Evolutionary conservation across 352 stramenopile species (phyloP).

Genomic region (Globisporangium rhizosaccharum): DNA sequence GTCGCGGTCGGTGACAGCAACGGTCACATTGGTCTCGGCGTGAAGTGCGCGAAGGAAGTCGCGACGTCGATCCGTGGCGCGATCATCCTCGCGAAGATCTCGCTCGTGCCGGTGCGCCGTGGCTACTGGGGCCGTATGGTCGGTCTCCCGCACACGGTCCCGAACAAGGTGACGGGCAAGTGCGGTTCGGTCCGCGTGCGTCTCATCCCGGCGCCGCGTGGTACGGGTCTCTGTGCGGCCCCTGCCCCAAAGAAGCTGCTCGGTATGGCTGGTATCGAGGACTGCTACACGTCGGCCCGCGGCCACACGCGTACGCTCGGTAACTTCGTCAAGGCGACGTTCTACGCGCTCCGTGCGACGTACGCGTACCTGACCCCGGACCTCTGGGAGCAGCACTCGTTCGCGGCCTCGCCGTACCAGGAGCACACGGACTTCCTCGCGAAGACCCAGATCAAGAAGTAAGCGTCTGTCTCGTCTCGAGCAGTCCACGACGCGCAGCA

Average conservation of each 20-base stretch:
- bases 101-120: slow-evolving; percentile 96
- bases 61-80: slow-evolving; percentile 98
- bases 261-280: slow-evolving; percentile 98
- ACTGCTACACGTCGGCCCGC: slow-evolving; percentile 95
- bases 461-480: slow-evolving; percentile 25
- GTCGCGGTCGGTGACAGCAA: slow-evolving; percentile 98
- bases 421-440: slow-evolving; percentile 99
- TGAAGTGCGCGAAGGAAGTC: slow-evolving; percentile 99
- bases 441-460: slow-evolving; percentile 93
- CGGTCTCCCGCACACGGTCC: slow-evolving; percentile 95
- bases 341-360: slow-evolving; percentile 96
- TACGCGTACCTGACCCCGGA: slow-evolving; percentile 99
- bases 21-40: slow-evolving; percentile 98
- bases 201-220: slow-evolving; percentile 98
- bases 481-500: background rate
- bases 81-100: slow-evolving; percentile 99
- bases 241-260: slow-evolving; percentile 98
- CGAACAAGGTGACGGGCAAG: slow-evolving; percentile 99
- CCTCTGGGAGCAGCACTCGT: slow-evolving; percentile 97
- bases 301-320: slow-evolving; percentile 99
- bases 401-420: slow-evolving; percentile 94
- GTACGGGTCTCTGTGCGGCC: slow-evolving; percentile 98
- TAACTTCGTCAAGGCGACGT: slow-evolving; percentile 99
- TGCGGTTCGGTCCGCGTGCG: slow-evolving; percentile 98
- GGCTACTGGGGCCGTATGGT: slow-evolving; percentile 98